phyloP scores from a whole-genome alignment of 2,329 filamentous ascomycete genomes.

The Pseudogymnoascus verrucosus region DNA sequence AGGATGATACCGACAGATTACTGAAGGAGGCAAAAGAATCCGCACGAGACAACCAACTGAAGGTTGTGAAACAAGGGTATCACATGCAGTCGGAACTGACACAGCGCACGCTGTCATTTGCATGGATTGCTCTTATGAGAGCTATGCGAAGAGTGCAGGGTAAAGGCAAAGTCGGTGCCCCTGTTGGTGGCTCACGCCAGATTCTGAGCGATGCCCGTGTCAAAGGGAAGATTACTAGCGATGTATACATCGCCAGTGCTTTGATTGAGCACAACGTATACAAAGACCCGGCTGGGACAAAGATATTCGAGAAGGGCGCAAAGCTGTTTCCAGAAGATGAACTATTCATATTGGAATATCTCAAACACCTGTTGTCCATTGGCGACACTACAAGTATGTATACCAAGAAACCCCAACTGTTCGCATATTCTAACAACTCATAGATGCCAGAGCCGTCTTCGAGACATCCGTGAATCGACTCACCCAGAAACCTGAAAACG shows the following conservation, averaged over 20 bases:
- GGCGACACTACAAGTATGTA: conserved; percentile 87
- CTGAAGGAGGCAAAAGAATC: conserved; percentile 31
- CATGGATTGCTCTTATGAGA: conserved; percentile 91
- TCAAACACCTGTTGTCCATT: conserved; percentile 87
- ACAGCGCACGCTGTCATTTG: conserved; percentile 78
- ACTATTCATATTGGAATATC: conserved; percentile 85
- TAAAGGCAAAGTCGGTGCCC: conserved; percentile 48
- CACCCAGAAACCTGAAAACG: conserved; percentile 64
- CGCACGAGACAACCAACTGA: conserved; percentile 52
- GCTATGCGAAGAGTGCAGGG: conserved; percentile 93
- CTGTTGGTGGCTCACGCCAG: conserved; percentile 61
- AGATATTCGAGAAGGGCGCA: conserved; percentile 91
- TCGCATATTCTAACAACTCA: conserved; percentile 16
- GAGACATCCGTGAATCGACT: conserved; percentile 86
- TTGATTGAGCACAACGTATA: conserved; percentile 94
- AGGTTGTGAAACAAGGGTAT: conserved; percentile 57
- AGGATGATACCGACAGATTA: conserved; percentile 33
- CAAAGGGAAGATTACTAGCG: conserved; percentile 80
- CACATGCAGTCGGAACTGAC: conserved; percentile 66
- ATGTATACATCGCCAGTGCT: conserved; percentile 90
- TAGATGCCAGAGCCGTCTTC: conserved; percentile 91
- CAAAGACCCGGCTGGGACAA: conserved; percentile 83
- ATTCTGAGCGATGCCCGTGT: conserved; percentile 85
- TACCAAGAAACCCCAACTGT: background rate
- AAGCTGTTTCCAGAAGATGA: conserved; percentile 93